Conservation (phyloP, 2,329 filamentous ascomycete species). For the Apiospora aurea region DNA sequence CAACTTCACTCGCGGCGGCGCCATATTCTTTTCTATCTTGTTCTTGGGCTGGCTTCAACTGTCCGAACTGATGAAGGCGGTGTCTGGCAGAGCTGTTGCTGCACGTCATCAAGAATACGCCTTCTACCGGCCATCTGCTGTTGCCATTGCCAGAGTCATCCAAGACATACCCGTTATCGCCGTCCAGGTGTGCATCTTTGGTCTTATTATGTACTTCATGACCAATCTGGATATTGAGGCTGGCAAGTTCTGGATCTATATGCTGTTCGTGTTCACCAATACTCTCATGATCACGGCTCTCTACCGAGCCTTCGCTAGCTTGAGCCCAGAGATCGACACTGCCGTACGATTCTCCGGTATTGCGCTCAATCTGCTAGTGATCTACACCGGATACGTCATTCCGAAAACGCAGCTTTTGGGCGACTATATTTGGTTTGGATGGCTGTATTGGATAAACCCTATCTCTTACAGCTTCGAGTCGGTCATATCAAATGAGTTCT, state of each 20-base stretch:
- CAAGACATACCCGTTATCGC: constrained; percentile 69
- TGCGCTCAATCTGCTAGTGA: constrained; percentile 66
- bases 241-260: constrained; percentile 72
- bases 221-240: constrained; percentile 71
- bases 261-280: constrained; percentile 58
- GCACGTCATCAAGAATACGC: constrained; percentile 55
- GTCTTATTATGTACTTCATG: constrained; percentile 80
- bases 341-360: constrained; percentile 66
- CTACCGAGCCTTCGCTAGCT: constrained; percentile 43
- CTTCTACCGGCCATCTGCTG: constrained; percentile 62
- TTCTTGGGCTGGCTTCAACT: constrained; percentile 72
- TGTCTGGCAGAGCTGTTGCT: constrained; percentile 71
- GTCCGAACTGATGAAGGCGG: constrained; percentile 79
- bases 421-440: constrained; percentile 73
- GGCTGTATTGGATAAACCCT: constrained; percentile 72
- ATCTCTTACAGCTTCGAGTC: constrained; percentile 71
- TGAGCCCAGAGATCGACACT: constrained; percentile 57
- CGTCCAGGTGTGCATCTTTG: constrained; percentile 71
- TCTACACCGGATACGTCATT: constrained; percentile 73
- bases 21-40: constrained; percentile 59
- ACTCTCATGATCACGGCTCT: constrained; percentile 41
- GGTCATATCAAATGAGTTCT: constrained; percentile 62
- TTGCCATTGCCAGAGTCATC: constrained; percentile 63
- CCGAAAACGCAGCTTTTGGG: constrained; percentile 61
- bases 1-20: constrained; percentile 64